Percentiles rank a stretch among this genome's conserved stretches.
phyloP scores from a whole-genome alignment of 345 rosid genomes.

The Eutrema yunnanense region DNA sequence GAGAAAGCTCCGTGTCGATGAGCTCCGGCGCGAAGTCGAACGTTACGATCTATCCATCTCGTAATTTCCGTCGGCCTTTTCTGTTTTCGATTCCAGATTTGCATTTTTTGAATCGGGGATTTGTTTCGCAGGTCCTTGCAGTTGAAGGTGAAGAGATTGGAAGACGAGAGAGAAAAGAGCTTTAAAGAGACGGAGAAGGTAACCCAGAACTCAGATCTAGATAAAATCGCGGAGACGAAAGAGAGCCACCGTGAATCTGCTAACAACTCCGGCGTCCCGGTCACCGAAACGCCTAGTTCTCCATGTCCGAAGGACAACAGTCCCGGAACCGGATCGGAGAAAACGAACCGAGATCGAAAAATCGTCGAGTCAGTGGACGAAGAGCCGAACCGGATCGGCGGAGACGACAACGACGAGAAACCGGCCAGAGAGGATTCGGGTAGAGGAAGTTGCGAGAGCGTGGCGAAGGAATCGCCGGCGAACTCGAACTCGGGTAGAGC shows the following conservation, averaged over 20 bases:
- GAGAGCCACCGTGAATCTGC: constrained; percentile 11
- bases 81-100: neutral
- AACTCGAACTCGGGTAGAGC: constrained; percentile 25
- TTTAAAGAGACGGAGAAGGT: constrained; percentile 12
- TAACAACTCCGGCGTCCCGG: neutral
- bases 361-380: neutral
- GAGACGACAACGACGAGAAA: neutral
- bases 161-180: constrained; percentile 50
- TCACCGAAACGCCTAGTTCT: constrained; percentile 27
- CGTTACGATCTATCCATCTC: constrained; percentile 51
- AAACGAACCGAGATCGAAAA: constrained; percentile 11
- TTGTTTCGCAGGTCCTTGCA: constrained; percentile 38
- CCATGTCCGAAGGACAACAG: constrained; percentile 33
- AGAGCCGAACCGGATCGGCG: neutral
- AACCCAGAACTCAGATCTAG: constrained; percentile 45
- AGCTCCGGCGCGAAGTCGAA: constrained; percentile 59
- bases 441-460: constrained; percentile 43
- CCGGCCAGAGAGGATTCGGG: constrained; percentile 35
- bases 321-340: constrained; percentile 21
- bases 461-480: constrained; percentile 29
- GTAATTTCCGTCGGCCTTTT: constrained; percentile 20
- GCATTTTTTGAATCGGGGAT: neutral
- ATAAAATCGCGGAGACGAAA: constrained; percentile 7
- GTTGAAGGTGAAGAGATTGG: constrained; percentile 60
- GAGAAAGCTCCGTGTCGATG: constrained; percentile 56